Conservation (phyloP, 148 eudicot genomes). For the Salicornia ramosissima region DNA sequence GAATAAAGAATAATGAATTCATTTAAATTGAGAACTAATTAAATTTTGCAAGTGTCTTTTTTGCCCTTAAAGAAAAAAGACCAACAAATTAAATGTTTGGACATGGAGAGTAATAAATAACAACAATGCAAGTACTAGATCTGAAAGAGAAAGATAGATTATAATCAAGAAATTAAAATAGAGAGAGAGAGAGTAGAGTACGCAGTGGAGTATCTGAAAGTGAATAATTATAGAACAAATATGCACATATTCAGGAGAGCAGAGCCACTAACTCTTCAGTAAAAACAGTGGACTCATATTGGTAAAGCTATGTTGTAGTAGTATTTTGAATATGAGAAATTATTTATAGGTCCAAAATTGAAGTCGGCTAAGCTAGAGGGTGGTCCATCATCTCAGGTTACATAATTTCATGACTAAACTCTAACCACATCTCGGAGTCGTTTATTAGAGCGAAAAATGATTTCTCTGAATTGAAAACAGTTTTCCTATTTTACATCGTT, state of each 20-base stretch:
- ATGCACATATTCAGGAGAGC: conserved; percentile 17
- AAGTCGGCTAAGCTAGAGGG: conserved; percentile 25
- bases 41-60: too few relatives aligned
- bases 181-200: conserved; percentile 7
- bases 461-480: too few relatives aligned
- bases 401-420: conserved; percentile 14
- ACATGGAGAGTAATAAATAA: neutral
- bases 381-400: conserved; percentile 14
- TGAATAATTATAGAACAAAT: conserved; percentile 21
- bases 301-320: conserved; percentile 9
- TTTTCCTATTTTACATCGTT: too few relatives aligned
- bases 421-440: conserved; percentile 8
- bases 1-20: too few relatives aligned
- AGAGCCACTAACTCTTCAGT: conserved; percentile 20
- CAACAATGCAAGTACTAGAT: neutral
- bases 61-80: neutral
- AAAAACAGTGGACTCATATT: conserved; percentile 22
- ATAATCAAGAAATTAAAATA: conserved; percentile 10
- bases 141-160: neutral
- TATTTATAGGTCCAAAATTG: neutral
- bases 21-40: too few relatives aligned
- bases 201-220: conserved; percentile 16
- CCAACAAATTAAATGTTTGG: too few relatives aligned
- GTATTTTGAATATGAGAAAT: neutral
- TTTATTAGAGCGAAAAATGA: too few relatives aligned